Base-by-base conservation (phyloP, 2,329 filamentous ascomycete species). In the Myriosclerotinia duriaeana region DNA sequence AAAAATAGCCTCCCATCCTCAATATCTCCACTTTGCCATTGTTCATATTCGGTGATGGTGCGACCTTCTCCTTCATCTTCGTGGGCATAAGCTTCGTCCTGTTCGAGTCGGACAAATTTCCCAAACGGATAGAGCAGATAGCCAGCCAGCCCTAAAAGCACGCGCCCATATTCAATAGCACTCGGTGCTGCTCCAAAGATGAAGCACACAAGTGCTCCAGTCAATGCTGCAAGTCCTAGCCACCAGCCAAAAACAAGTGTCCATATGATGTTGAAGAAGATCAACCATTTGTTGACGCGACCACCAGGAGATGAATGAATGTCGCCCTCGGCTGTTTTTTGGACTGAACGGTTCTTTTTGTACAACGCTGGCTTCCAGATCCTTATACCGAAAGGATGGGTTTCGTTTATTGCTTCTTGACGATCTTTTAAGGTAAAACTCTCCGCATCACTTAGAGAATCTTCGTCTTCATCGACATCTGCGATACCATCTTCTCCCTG, bases 331-430 rank as follows among this genome's bases (percentile, higher is more conserved):
- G 95, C 95, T 56, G 89, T 96, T 78, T 96, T 95, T 77, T 98
- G 93, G 48, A 99, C 96, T 0, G 95, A 99, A 66, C 95, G 89
- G 73, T 90, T 89, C 79, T 99, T 99, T 80, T 99, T 99, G 84
- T 99, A 99, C 70, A 99, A 79, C 1, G 95, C 96, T 53, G 95
- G 95, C 78, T 99, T 99, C 95, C 95, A 99, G 70, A 99, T 92
- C 77, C 96, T 89, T 76, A 99, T 98, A 82, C 95, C 95, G 74
- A 99, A 99, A 0, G 95, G 95, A 82, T 99, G 95, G 0, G 95
- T 99, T 78, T 97, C 90, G 79, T 99, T 99, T 82, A 99, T 99
- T 71, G 95, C 95, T 77, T 97, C 89, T 79, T 99, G 95, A 66
- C 95, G 88, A 78, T 99, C 95, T 78, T 96, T 97, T 73, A 99